Percentiles rank a stretch among this genome's conserved stretches.
Evolutionary conservation across 73 alveolate species (phyloP).

Genomic region (Effrenium voratum): DNA sequence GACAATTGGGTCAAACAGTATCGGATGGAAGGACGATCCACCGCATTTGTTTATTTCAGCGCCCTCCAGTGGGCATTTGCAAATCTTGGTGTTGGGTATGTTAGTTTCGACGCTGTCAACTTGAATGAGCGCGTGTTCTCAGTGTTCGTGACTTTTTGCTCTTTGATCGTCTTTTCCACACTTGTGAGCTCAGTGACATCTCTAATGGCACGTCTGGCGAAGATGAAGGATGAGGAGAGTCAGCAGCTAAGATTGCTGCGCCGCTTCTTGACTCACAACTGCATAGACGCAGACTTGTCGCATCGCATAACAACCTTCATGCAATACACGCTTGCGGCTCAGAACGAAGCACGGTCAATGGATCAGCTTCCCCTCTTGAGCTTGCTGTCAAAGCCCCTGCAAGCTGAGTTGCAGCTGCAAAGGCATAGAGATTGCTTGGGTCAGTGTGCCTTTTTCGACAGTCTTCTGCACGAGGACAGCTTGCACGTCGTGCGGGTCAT

Average conservation of each 20-base stretch:
- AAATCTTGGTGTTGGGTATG: slow-evolving; percentile 38
- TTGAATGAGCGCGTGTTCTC: slow-evolving; percentile 27
- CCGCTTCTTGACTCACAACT: background rate
- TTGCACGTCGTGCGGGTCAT: background rate
- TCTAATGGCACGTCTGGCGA: background rate
- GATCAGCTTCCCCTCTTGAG: slow-evolving; percentile 21
- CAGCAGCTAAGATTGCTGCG: background rate
- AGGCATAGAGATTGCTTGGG: background rate
- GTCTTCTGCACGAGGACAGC: background rate
- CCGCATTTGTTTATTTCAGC: background rate
- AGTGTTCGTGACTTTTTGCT: slow-evolving; percentile 2
- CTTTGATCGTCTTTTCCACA: slow-evolving; percentile 9
- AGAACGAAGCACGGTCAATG: background rate
- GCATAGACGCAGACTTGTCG: background rate
- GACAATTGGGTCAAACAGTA: background rate
- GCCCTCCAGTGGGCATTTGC: slow-evolving; percentile 30
- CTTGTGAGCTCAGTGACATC: slow-evolving; percentile 53
- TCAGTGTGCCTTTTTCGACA: background rate
- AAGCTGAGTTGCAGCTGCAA: slow-evolving; percentile 13
- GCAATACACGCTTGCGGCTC: background rate
- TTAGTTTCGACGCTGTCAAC: slow-evolving; percentile 25
- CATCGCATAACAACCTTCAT: slow-evolving; percentile 31
- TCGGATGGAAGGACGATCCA: background rate
- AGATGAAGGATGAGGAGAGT: slow-evolving; percentile 18
- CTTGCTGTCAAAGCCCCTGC: slow-evolving; percentile 24